These are phyloP conservation scores for Leccinum boreale DNA, from an alignment of 768 basidiomycete genomes.

Conservation along the genomic window DNA sequence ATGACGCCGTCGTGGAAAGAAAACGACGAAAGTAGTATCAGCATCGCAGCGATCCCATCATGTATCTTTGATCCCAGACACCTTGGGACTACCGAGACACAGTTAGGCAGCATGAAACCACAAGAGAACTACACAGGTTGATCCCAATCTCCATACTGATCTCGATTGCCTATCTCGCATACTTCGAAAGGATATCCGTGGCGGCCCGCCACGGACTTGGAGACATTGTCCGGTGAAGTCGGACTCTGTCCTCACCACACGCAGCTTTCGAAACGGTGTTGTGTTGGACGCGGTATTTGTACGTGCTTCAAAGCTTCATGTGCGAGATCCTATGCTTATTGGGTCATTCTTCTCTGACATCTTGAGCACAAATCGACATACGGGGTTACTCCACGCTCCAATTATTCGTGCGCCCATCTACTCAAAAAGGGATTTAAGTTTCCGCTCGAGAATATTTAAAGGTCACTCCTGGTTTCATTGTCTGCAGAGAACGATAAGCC, in stretches of 20 bases:
- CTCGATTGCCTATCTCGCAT: background rate
- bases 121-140: background rate
- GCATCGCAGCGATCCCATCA: background rate
- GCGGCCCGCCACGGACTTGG: no score
- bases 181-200: no score
- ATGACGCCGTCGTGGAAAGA: slow-evolving; percentile 8
- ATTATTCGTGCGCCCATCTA: background rate
- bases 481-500: slow-evolving; percentile 1
- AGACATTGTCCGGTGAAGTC: background rate
- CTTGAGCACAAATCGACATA: background rate
- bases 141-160: background rate
- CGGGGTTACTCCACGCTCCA: no score
- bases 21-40: slow-evolving; percentile 1
- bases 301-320: background rate
- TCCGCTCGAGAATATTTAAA: background rate
- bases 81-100: background rate
- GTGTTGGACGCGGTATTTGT: background rate
- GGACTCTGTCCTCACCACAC: background rate
- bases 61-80: slow-evolving; percentile 3
- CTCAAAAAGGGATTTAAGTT: background rate
- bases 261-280: background rate
- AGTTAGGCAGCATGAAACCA: background rate
- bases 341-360: background rate
- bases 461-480: background rate
- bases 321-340: slow-evolving; percentile 5